Evolutionary conservation across 78 protist species (phyloP).

Genomic region (slime mould (Dictyostelium discoideum)): DNA sequence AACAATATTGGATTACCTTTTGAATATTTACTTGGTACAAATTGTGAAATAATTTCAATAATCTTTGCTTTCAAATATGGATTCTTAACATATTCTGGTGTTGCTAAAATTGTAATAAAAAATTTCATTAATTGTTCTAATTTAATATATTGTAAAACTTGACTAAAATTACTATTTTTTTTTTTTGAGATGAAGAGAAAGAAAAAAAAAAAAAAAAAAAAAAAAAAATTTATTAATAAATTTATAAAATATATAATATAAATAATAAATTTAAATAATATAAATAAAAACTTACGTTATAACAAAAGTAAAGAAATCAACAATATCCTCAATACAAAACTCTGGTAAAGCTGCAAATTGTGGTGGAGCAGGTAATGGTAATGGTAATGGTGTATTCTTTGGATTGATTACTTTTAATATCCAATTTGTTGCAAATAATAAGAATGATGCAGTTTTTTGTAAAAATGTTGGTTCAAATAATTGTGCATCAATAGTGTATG

Average conservation of each 20-base stretch:
- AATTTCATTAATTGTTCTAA: constrained; percentile 49
- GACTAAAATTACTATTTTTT: background rate
- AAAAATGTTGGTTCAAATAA: constrained; percentile 53
- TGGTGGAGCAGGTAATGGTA: constrained; percentile 28
- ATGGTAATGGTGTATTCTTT: constrained; percentile 8
- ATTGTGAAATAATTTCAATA: constrained; percentile 43
- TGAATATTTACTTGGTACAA: background rate
- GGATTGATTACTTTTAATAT: constrained; percentile 48
- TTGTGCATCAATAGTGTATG: constrained; percentile 37
- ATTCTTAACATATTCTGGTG: constrained; percentile 79
- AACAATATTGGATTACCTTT: constrained; percentile 33
- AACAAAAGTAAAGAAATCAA: constrained; percentile 67
- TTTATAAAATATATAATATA: background rate
- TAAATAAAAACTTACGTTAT: background rate
- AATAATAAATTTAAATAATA: background rate
- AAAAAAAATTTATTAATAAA: background rate
- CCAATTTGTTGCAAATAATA: constrained; percentile 58
- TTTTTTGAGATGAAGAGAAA: too few relatives aligned
- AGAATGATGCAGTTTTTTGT: constrained; percentile 24
- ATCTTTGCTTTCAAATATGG: constrained; percentile 78
- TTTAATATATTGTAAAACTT: constrained; percentile 32
- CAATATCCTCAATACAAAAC: constrained; percentile 78
- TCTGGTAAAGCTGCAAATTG: constrained; percentile 77
- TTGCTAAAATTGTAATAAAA: constrained; percentile 62
- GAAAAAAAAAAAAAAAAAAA: background rate